phyloP scores from a whole-genome alignment of 257 asterid species.

The Plectranthus barbatus region DNA sequence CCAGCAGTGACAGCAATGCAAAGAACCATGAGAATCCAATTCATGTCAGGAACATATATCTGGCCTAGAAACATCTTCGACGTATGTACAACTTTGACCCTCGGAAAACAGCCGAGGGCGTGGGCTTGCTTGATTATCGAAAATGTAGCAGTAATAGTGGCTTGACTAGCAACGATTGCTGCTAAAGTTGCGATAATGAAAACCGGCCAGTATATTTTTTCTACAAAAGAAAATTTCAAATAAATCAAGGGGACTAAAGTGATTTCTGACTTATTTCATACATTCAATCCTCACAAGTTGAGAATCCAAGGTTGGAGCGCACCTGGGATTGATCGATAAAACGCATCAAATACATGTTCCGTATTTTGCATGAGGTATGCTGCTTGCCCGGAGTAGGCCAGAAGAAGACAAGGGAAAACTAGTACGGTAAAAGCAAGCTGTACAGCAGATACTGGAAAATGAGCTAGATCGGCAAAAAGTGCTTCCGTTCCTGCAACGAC shows the following conservation, averaged over 20 bases:
- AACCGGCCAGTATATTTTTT: slow-evolving; percentile 81
- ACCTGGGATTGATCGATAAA: slow-evolving; percentile 99
- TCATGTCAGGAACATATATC: slow-evolving; percentile 86
- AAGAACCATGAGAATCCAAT: slow-evolving; percentile 94
- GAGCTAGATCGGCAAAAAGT: slow-evolving; percentile 92
- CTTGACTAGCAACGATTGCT: slow-evolving; percentile 96
- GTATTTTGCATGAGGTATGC: slow-evolving; percentile 74
- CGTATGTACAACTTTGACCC: slow-evolving; percentile 94
- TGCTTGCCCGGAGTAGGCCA: slow-evolving; percentile 96
- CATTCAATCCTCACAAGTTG: not conserved
- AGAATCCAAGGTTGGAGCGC: slow-evolving; percentile 3
- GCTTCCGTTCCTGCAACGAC: slow-evolving; percentile 87
- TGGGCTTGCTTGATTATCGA: slow-evolving; percentile 96
- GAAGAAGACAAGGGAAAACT: slow-evolving; percentile 94
- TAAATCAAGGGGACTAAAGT: not conserved
- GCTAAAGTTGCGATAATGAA: slow-evolving; percentile 84
- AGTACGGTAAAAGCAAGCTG: slow-evolving; percentile 88
- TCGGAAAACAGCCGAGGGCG: slow-evolving; percentile 91
- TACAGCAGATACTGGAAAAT: slow-evolving; percentile 85
- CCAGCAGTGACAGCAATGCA: slow-evolving; percentile 98
- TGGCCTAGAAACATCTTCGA: slow-evolving; percentile 89
- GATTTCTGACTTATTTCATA: not conserved
- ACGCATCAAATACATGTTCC: slow-evolving; percentile 73
- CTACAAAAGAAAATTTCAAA: slow-evolving; percentile 39
- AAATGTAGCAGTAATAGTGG: slow-evolving; percentile 87